Conservation (phyloP, 176 grass and related monocot species). For the Cenchrus purpureus region DNA sequence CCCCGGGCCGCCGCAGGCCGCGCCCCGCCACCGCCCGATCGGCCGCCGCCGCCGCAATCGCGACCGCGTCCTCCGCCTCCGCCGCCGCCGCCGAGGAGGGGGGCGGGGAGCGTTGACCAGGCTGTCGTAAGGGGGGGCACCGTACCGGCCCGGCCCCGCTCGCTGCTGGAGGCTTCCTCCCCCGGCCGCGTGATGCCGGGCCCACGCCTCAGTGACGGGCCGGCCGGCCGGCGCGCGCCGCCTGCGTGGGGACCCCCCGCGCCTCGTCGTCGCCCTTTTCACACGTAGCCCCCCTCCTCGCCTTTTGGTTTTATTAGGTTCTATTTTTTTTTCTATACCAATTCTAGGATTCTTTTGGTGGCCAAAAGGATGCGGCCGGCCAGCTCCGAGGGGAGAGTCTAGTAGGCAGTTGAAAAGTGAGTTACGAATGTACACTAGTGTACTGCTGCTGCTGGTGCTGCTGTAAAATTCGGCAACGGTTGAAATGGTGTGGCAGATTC, state of each 20-base stretch:
- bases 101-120: constrained; percentile 48
- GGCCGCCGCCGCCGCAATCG: constrained; percentile 52
- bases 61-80: constrained; percentile 56
- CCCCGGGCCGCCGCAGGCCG: constrained; percentile 59
- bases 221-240: constrained; percentile 7
- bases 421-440: constrained; percentile 19
- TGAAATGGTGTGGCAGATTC: constrained; percentile 27
- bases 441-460: not conserved
- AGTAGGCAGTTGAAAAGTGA: constrained; percentile 28
- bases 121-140: constrained; percentile 25
- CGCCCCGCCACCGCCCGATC: constrained; percentile 61
- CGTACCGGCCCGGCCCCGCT: not conserved
- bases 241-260: not conserved
- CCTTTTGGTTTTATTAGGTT: constrained; percentile 42
- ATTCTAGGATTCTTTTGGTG: constrained; percentile 58
- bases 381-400: constrained; percentile 6
- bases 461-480: constrained; percentile 31
- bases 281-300: not conserved
- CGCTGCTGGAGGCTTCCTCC: constrained; percentile 16
- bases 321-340: constrained; percentile 25
- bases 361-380: constrained; percentile 45
- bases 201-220: constrained; percentile 23
- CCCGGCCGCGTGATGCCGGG: not conserved
- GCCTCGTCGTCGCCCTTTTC: not conserved
- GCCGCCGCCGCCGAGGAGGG: constrained; percentile 38